Evolutionary conservation across 1,139 yeast species (phyloP), one percentile per base, ranked within the genome.

Genomic region (Lodderomyces oxycetoniae): DNA sequence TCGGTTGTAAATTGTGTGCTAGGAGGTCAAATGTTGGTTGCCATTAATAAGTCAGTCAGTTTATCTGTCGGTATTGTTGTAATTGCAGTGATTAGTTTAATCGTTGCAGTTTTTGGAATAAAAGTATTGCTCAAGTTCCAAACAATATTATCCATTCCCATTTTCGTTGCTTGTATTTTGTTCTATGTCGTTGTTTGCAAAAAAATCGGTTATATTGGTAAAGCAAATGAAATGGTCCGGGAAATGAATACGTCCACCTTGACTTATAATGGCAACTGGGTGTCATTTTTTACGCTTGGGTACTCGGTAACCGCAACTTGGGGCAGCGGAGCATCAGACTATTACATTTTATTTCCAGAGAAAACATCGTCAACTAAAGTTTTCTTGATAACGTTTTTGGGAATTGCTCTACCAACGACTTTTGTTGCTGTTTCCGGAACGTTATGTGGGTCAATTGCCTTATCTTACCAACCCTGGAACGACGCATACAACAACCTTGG

Each of bases 251-350:
- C 15, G 10, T 26, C 26, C 10, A 37, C 64, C 1, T 52, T 58
- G 8, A 61, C 70, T 4, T 40, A 51, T 9, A 66, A 68, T 32
- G 95, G 94, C 6, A 74, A 77, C 52, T 77, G 86, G 75, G 55
- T 87, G 19, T 73, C 86, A 11, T 83, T 79, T 54, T 85, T 86
- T 50, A 74, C 89, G 1, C 63, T 86, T 31, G 70, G 82, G 22
- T 85, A 84, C 50, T 80, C 95, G 21, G 78, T 82, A 30, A 86
- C 96, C 3, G 75, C 89, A 1, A 85, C 95, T 1, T 88, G 96
- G 96, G 93, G 94, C 23, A 81, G 89, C 3, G 74, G 83, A 40
- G 85, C 95, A 1, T 71, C 91, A 1, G 96, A 88, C 56, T 88
- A 87, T 55, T 85, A 84, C 54, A 77, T 87, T 34, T 66, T 85